Evolutionary conservation across 495 filamentous ascomycete species (phyloP), one percentile per base, ranked within the genome.

Genomic region (Aspergillus panamensis): DNA sequence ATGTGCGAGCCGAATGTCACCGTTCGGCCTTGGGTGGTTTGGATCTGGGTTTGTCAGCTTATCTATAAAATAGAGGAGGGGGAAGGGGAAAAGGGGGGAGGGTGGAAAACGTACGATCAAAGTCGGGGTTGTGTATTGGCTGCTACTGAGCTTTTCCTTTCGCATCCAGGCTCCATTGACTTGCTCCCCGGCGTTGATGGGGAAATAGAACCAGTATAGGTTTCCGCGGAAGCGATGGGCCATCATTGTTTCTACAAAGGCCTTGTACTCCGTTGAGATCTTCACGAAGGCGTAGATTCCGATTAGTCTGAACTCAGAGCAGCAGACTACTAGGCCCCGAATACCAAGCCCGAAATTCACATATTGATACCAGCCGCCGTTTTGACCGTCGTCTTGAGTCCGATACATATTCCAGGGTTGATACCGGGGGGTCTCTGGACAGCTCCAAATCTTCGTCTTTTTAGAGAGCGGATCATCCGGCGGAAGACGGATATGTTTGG

Each of bases 121-220:
- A 19, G 48, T 5, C 12, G n/a, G 25, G 48, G 8, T 21, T 9
- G n/a, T 17, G 42, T 17, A 16, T 9, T n/a, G 14, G 9, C 8
- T 33, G 48, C 3, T 12, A 14, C 48, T 6, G n/a, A 16, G 33
- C 32, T 51, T 35, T 51, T 51, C 25, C 25, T 2, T 8, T 39
- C 55, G 51, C 13, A 56, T 33, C 61, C 61, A 62, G 13, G 47
- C 61, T 32, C 32, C 61, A 52, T 47, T 30, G 8, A 59, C 47
- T 19, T 21, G 31, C 35, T 55, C 56, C 21, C 42, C n/a, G 3
- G 8, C 6, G 48, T 56, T 59, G 1, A 62, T 19, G 0, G 55
- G 55, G 37, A 59, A 62, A 14, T 52, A 62, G n/a, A 59, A 43
- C 55, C 52, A 62, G 31, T 59, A 20, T 33, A 13, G 8, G 8